Evolutionary conservation across 192 early-diverging fungal genomes (phyloP), one percentile per base, ranked within the genome.

Genomic region (Mortierella claussenii): DNA sequence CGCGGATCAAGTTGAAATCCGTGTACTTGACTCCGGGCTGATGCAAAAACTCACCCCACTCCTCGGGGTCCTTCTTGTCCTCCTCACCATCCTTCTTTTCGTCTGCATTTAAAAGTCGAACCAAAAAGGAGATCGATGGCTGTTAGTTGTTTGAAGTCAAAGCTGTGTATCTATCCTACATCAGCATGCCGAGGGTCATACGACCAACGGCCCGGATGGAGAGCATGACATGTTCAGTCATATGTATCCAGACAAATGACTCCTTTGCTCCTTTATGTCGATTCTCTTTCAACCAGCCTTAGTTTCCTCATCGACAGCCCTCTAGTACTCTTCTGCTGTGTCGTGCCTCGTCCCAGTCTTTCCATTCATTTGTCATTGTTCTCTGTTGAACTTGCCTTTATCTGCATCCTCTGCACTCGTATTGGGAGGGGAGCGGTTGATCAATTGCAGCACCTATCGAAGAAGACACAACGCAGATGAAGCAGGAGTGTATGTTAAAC

Each of bases 1-100:
- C 93, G 48, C 98, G 89, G 78, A 99, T 99, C 73, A 99, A 92
- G 80, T 95, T 82, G 82, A 99, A 99, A 81, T 98, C 87, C 47
- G 82, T 89, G 68, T 98, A 99, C 86, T 97, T 97, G 76, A 94
- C 92, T 9, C 97, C 97, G 2, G 98, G 98, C 61, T 96, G 81
- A 79, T 99, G 98, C 62, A 99, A 80, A 78, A 99, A 99, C 80
- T 99, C 98, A 42, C 98, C 98, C 96, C 96, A 99, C 80, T 99
- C 98, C 43, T 96, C 87, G 8, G 70, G 33, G 33, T 79, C 70
- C 45, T 85, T 80, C 55, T 57, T 40, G 4, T 50, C 28, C 6
- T 56, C 54, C 12, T 45, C 69, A 28, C 18, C 53, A 13, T 51
- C 47, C n/a, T 73, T 60, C 26, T 36, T 33, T n/a, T 69, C 65